phyloP scores from a whole-genome alignment of 768 basidiomycete genomes.

The Trametes villosa region DNA sequence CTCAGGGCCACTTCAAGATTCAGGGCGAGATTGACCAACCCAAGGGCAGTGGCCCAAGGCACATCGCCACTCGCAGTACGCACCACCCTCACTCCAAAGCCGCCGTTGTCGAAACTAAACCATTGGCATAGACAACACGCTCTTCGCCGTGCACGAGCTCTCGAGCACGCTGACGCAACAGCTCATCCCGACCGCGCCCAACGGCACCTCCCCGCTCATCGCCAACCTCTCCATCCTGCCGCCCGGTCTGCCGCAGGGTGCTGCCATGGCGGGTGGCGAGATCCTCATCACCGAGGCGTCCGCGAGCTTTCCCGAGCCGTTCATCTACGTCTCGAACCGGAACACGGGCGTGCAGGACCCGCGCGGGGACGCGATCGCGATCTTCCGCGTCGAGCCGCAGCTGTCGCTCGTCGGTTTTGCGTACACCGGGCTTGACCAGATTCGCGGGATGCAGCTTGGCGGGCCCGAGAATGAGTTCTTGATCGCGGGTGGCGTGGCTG shows the following conservation, averaged over 20 bases:
- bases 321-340: constrained; percentile 72
- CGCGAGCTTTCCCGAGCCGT: constrained; percentile 49
- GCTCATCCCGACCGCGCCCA: constrained; percentile 52
- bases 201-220: constrained; percentile 55
- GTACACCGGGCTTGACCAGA: constrained; percentile 64
- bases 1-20: constrained; percentile 52
- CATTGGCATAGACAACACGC: constrained; percentile 45
- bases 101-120: background rate
- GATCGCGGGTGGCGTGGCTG: constrained; percentile 57
- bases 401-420: constrained; percentile 55
- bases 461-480: constrained; percentile 54
- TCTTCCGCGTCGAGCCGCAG: constrained; percentile 53
- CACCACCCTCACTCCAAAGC: too few relatives aligned
- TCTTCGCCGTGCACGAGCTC: constrained; percentile 61
- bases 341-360: constrained; percentile 56
- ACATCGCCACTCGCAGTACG: constrained; percentile 44
- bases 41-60: constrained; percentile 66
- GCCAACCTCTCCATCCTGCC: constrained; percentile 54
- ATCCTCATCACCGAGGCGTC: constrained; percentile 61
- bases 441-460: constrained; percentile 67
- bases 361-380: constrained; percentile 66
- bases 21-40: constrained; percentile 66
- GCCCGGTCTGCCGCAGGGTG: constrained; percentile 41
- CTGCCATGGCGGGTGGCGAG: constrained; percentile 58
- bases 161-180: constrained; percentile 62